phyloP scores from a whole-genome alignment of 2,329 filamentous ascomycete species.

The Fusarium sp. region DNA sequence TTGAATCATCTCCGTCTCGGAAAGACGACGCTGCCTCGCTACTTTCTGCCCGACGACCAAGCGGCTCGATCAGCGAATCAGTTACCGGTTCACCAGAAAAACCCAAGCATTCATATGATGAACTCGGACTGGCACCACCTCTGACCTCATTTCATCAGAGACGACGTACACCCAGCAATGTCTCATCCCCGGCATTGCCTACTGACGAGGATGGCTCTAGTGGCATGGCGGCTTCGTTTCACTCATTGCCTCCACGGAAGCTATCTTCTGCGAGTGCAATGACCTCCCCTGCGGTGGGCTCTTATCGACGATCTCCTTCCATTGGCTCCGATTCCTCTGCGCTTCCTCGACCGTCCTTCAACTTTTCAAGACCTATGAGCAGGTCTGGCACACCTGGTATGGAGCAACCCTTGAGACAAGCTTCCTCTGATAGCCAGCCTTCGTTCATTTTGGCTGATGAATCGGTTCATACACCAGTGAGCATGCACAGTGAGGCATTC shows the following conservation, averaged over 20 bases:
- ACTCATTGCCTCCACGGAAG: slow-evolving; percentile 78
- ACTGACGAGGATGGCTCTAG: slow-evolving; percentile 74
- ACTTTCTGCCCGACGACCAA: slow-evolving; percentile 46
- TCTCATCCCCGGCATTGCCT: slow-evolving; percentile 70
- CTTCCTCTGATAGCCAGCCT: slow-evolving; percentile 73
- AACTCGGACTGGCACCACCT: slow-evolving; percentile 61
- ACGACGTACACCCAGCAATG: slow-evolving; percentile 64
- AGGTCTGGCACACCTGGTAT: slow-evolving; percentile 69
- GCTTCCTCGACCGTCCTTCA: slow-evolving; percentile 80
- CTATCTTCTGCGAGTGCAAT: slow-evolving; percentile 73
- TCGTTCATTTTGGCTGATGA: slow-evolving; percentile 72
- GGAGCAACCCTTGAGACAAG: slow-evolving; percentile 68
- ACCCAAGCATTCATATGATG: slow-evolving; percentile 58
- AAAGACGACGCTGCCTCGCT: slow-evolving; percentile 49
- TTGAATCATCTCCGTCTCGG: slow-evolving; percentile 43
- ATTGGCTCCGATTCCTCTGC: slow-evolving; percentile 82
- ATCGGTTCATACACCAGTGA: slow-evolving; percentile 73
- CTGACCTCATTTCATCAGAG: slow-evolving; percentile 56
- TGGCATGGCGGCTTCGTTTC: slow-evolving; percentile 62
- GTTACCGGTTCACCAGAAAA: slow-evolving; percentile 57
- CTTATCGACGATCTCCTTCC: slow-evolving; percentile 82
- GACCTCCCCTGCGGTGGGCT: slow-evolving; percentile 67
- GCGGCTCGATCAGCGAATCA: slow-evolving; percentile 38
- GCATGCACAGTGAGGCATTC: slow-evolving; percentile 76
- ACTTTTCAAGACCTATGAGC: slow-evolving; percentile 93